Evolutionary conservation across 768 basidiomycete genomes (phyloP).

Genomic region (Phylloporus sp.): DNA sequence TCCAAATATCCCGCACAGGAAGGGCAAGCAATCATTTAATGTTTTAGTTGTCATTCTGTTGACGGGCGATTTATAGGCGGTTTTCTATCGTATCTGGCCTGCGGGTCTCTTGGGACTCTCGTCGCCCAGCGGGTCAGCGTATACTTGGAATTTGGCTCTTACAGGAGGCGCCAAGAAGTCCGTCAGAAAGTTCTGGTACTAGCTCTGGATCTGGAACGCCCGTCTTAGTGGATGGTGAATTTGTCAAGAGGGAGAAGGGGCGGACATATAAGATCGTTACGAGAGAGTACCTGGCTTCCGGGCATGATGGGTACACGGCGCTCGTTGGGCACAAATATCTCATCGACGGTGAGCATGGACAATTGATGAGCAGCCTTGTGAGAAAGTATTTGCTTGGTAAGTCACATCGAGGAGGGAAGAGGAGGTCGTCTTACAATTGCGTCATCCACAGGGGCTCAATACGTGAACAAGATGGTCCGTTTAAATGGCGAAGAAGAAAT

Average conservation of each 20-base stretch:
- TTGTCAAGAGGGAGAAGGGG: slow-evolving; percentile 50
- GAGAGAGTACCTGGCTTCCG: slow-evolving; percentile 80
- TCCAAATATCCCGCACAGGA: slow-evolving; percentile 86
- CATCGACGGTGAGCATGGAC: slow-evolving; percentile 80
- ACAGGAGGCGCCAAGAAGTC: slow-evolving; percentile 29
- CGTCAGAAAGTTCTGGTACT: slow-evolving; percentile 18
- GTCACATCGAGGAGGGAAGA: background rate
- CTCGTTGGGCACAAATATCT: slow-evolving; percentile 65
- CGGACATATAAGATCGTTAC: slow-evolving; percentile 77
- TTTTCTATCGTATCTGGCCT: slow-evolving; percentile 88
- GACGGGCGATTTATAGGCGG: slow-evolving; percentile 45
- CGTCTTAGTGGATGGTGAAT: slow-evolving; percentile 44
- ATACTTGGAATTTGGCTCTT: slow-evolving; percentile 70
- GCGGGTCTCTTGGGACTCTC: slow-evolving; percentile 84
- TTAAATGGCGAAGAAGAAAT: slow-evolving; percentile 25
- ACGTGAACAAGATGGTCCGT: slow-evolving; percentile 62
- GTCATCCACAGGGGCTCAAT: slow-evolving; percentile 61
- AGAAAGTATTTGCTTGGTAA: slow-evolving; percentile 81
- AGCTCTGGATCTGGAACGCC: slow-evolving; percentile 27
- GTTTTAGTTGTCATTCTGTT: background rate
- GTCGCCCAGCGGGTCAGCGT: slow-evolving; percentile 62
- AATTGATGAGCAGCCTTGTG: slow-evolving; percentile 73
- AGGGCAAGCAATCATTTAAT: slow-evolving; percentile 50
- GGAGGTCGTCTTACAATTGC: slow-evolving; percentile 7
- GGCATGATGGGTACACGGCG: slow-evolving; percentile 77